A percentile compares a stretch with the other conserved stretches of the same genome.
Evolutionary conservation across 2,329 filamentous ascomycete species (phyloP).

Genomic region (Penicillium sp.): DNA sequence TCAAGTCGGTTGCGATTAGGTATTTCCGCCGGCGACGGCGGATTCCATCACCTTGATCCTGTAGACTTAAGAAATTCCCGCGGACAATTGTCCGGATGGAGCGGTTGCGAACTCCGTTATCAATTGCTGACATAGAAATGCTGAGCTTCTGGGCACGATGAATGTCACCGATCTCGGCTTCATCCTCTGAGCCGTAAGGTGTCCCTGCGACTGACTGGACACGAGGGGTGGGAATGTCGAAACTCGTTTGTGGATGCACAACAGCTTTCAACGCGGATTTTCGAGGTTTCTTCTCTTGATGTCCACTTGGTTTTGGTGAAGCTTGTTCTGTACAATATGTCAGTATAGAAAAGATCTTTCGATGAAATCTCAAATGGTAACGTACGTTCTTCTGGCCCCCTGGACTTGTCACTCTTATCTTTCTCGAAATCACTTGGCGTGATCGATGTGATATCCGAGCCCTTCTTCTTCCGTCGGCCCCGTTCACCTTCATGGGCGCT

Average conservation of each 20-base stretch:
- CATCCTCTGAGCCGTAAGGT: slow-evolving; percentile 76
- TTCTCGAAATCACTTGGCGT: slow-evolving; percentile 27
- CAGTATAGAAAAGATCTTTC: slow-evolving; percentile 1
- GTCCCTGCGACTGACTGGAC: slow-evolving; percentile 54
- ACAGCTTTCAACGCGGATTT: slow-evolving; percentile 44
- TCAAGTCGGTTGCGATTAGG: slow-evolving; percentile 90
- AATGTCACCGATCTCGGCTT: slow-evolving; percentile 79
- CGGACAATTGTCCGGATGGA: slow-evolving; percentile 86
- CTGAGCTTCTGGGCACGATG: slow-evolving; percentile 81
- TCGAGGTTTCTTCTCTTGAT: slow-evolving; percentile 39
- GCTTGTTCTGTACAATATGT: slow-evolving; percentile 11
- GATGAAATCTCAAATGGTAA: background rate
- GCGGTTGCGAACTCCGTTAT: slow-evolving; percentile 69
- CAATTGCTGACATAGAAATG: slow-evolving; percentile 73
- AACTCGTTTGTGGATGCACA: slow-evolving; percentile 80
- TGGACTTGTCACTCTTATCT: slow-evolving; percentile 49
- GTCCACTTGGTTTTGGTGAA: slow-evolving; percentile 12
- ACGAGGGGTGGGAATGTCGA: slow-evolving; percentile 61
- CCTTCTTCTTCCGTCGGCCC: slow-evolving; percentile 29
- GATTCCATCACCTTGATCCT: slow-evolving; percentile 73
- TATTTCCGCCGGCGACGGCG: slow-evolving; percentile 80
- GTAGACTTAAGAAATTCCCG: slow-evolving; percentile 71
- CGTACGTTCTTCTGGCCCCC: slow-evolving; percentile 73
- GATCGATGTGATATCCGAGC: slow-evolving; percentile 27
- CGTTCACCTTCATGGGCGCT: slow-evolving; percentile 36